Evolutionary conservation across 2,329 filamentous ascomycete genomes (phyloP).

Genomic region (Cordyceps militaris): DNA sequence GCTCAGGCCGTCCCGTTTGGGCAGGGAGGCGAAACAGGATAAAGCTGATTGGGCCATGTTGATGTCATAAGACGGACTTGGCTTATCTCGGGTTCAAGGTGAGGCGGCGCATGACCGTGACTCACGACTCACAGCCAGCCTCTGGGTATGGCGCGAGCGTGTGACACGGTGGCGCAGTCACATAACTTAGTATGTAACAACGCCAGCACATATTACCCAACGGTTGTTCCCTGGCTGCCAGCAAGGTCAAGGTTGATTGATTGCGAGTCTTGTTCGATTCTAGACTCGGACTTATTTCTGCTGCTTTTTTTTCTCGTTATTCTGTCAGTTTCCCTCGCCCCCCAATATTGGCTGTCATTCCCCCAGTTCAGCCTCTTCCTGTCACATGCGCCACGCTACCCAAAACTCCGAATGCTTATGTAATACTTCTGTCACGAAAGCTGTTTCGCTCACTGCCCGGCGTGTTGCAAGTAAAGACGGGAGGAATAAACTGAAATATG

Average conservation of each 20-base stretch:
- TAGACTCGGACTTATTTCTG: background rate
- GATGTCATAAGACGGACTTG: constrained; percentile 19
- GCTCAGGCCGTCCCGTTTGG: background rate
- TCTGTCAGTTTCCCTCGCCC: background rate
- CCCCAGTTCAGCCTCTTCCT: background rate
- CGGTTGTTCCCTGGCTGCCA: background rate
- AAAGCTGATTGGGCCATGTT: constrained; percentile 17
- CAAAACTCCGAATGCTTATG: background rate
- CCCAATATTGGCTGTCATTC: background rate
- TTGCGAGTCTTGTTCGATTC: background rate
- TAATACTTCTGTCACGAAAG: background rate
- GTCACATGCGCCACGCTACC: constrained; percentile 8
- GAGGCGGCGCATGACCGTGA: constrained; percentile 21
- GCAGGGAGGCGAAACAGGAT: constrained; percentile 11
- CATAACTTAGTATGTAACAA: too few relatives aligned
- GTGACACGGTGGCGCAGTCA: constrained; percentile 13
- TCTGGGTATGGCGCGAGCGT: background rate
- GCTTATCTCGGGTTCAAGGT: background rate
- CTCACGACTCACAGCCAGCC: constrained; percentile 15
- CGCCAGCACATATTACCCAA: background rate
- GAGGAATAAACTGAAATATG: background rate
- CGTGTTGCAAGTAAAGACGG: background rate
- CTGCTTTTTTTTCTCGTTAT: background rate
- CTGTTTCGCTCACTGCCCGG: background rate
- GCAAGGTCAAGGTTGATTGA: background rate